These are phyloP conservation scores for Pseudogymnoascus sp. DNA, from an alignment of 2,329 filamentous ascomycete genomes.

Conservation along the genomic window DNA sequence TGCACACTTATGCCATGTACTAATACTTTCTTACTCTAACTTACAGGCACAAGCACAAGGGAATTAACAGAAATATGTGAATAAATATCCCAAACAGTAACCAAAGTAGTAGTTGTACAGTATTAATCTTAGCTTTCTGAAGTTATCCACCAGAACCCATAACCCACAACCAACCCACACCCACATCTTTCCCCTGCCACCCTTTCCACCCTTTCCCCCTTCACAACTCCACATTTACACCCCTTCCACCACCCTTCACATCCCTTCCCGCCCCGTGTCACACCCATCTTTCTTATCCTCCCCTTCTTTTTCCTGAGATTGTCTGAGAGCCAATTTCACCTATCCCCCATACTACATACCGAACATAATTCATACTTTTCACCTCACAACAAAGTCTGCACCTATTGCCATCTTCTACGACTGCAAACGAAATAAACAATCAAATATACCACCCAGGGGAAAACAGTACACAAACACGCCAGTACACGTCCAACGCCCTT, in stretches of 20 bases:
- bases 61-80: too few relatives aligned
- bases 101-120: too few relatives aligned
- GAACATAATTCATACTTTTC: neutral
- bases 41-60: too few relatives aligned
- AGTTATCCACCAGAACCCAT: too few relatives aligned
- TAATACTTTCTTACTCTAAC: neutral
- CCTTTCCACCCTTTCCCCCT: slow-evolving; percentile 14
- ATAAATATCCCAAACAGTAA: too few relatives aligned
- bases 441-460: neutral
- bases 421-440: neutral
- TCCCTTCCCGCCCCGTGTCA: neutral
- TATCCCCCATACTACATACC: neutral
- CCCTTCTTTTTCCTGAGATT: neutral
- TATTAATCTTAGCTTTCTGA: too few relatives aligned
- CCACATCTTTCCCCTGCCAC: slow-evolving; percentile 12
- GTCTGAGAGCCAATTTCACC: slow-evolving; percentile 1
- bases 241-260: neutral
- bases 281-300: slow-evolving; percentile 3
- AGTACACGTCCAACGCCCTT: neutral
- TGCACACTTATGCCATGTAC: neutral
- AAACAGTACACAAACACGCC: neutral
- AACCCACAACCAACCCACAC: too few relatives aligned
- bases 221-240: slow-evolving; percentile 11
- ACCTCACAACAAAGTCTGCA: neutral
- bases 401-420: neutral